Conservation (phyloP, 2,329 filamentous ascomycete species). For the Trichoderma simmonsii region DNA sequence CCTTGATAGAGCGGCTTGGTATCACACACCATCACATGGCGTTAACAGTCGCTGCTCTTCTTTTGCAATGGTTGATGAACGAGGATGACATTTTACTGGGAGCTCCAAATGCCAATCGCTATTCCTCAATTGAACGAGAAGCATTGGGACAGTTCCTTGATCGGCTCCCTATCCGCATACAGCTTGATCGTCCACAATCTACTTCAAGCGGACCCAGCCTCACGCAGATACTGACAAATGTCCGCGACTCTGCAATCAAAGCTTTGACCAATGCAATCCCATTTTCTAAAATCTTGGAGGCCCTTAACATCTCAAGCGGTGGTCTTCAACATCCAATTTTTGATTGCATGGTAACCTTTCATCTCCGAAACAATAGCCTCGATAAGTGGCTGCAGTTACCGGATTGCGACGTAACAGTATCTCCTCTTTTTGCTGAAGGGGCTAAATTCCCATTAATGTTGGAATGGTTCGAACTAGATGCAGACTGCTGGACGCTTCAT, state of each 20-base stretch:
- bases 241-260: background rate
- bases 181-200: background rate
- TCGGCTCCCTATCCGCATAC: background rate
- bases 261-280: conserved; percentile 4
- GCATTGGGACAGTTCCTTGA: background rate
- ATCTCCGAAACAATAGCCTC: background rate
- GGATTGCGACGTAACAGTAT: background rate
- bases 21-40: conserved; percentile 17
- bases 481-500: conserved; percentile 8
- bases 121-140: background rate
- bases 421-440: conserved; percentile 11
- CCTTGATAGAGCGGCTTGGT: background rate
- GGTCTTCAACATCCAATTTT: conserved; percentile 11
- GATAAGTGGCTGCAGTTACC: conserved; percentile 12
- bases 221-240: background rate
- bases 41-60: background rate
- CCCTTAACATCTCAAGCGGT: background rate
- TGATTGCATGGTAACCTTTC: conserved; percentile 18
- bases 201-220: background rate
- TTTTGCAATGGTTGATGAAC: background rate
- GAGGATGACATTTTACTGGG: conserved; percentile 12
- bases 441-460: conserved; percentile 17
- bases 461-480: conserved; percentile 14
- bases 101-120: conserved; percentile 8
- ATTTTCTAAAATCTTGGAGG: conserved; percentile 2